phyloP scores from a whole-genome alignment of 176 grass and related monocot species.

The Avena sativa region DNA sequence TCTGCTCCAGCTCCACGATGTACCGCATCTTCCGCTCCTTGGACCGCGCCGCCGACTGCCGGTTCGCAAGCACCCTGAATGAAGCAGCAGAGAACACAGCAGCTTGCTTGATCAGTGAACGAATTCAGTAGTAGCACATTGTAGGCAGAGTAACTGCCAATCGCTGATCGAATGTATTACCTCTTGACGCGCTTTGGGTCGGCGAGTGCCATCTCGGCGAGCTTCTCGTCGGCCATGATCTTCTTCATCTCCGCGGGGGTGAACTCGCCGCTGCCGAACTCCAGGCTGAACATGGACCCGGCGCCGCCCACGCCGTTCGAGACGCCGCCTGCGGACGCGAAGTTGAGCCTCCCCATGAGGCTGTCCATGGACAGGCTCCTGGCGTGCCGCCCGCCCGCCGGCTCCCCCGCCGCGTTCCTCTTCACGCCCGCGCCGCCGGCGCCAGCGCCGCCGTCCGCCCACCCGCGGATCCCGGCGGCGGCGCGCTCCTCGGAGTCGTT shows the following conservation, averaged over 20 bases:
- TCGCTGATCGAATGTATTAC: conserved; percentile 35
- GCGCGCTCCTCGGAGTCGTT: conserved; percentile 75
- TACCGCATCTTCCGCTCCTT: conserved; percentile 94
- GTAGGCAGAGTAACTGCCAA: background rate
- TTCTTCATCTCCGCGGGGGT: conserved; percentile 93
- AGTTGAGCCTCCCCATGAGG: conserved; percentile 79
- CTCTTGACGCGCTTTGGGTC: conserved; percentile 99
- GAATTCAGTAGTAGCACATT: background rate
- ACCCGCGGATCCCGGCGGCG: conserved; percentile 48
- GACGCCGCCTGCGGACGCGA: conserved; percentile 7
- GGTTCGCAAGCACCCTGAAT: conserved; percentile 84
- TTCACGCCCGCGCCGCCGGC: conserved; percentile 47
- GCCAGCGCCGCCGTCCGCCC: background rate
- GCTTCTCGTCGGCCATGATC: conserved; percentile 94
- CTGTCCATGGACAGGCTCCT: conserved; percentile 96
- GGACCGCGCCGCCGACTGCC: conserved; percentile 93
- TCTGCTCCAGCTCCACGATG: conserved; percentile 91
- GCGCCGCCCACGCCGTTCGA: conserved; percentile 4
- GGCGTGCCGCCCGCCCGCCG: conserved; percentile 49
- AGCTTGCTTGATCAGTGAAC: background rate
- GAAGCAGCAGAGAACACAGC: background rate
- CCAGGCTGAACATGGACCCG: conserved; percentile 68
- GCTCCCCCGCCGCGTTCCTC: conserved; percentile 44
- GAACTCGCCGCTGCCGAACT: conserved; percentile 93
- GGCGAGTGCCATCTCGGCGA: conserved; percentile 85